A percentile compares a stretch with the other conserved stretches of the same genome.
phyloP scores from a whole-genome alignment of 257 asterid genomes.

The Orobanche coerulescens region DNA sequence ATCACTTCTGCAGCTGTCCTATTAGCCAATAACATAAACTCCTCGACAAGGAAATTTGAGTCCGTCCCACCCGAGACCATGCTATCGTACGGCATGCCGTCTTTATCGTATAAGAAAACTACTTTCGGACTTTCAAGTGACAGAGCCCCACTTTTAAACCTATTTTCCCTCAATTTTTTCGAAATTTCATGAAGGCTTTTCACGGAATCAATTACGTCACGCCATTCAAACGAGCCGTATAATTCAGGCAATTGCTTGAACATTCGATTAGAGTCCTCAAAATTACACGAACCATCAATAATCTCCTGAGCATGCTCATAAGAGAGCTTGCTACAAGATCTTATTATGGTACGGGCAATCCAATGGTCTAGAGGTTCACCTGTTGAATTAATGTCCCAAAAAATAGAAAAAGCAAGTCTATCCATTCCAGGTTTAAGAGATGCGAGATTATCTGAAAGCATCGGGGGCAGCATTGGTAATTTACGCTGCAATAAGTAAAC shows the following conservation, averaged over 20 bases:
- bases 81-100: constrained; percentile 66
- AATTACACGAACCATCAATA: constrained; percentile 41
- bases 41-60: constrained; percentile 75
- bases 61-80: constrained; percentile 35
- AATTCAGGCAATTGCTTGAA: constrained; percentile 28
- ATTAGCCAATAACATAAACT: constrained; percentile 86
- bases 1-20: constrained; percentile 90
- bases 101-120: constrained; percentile 59
- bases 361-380: constrained; percentile 75
- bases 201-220: constrained; percentile 44
- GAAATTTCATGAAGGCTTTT: constrained; percentile 51
- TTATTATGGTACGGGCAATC: constrained; percentile 72
- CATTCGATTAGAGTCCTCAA: constrained; percentile 19
- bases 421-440: constrained; percentile 86
- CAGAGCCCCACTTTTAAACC: constrained; percentile 73
- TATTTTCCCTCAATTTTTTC: constrained; percentile 38
- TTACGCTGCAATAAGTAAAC: constrained; percentile 40
- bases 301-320: constrained; percentile 78
- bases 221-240: constrained; percentile 36
- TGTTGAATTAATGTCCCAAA: constrained; percentile 60
- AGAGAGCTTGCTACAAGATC: constrained; percentile 82
- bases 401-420: constrained; percentile 73
- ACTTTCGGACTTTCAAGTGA: constrained; percentile 74
- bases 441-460: constrained; percentile 71
- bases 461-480: constrained; percentile 52